Evolutionary conservation across 345 rosid genomes (phyloP), one percentile per base, ranked within the genome.

Genomic region (Eutrema heterophyllum): DNA sequence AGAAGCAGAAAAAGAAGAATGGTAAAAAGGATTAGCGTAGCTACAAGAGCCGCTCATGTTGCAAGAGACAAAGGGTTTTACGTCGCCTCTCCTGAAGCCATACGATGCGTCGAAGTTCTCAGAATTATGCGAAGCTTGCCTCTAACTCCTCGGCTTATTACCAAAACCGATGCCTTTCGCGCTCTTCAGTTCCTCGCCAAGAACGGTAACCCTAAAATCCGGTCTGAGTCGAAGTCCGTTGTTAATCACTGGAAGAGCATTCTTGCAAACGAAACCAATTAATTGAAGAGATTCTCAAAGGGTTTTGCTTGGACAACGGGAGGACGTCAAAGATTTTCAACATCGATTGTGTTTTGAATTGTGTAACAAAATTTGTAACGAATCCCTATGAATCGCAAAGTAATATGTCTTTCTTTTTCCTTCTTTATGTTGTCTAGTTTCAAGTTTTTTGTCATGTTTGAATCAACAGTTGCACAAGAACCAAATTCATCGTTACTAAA

Each of bases 151-250:
- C 29, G 64, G 0, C 11, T 69, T 7, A 44, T 69, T 6, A 40
- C 5, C 26, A 7, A 52, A 18, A 53, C 74, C 1, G 4, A 53
- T 13, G 57, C 65, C 13, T 45, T 69, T 4, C 27, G 30, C 16
- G 0, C 58, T 15, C 6, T 76, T 44, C 36, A 3, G 0, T 29
- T 62, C n/a, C 75, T 76, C 41, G 9, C 70, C 4, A 76, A 6
- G 1, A 69, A 76, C 3, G 70, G 52, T 26, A 76, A 76, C 70
- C 75, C 75, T 76, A 69, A 68, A 15, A 76, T 76, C 61, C 24
- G 70, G 3, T 69, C 75, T 0, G 70, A 69, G 51, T 61, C 79
- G 0, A 62, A 12, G 36, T 1, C 57, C 6, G 33, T 68, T 26
- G 21, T 61, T 52, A 48, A 51, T 51, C 79, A 75, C 64, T 75